Conservation (phyloP, 768 basidiomycete genomes). For the Russula sp. region DNA sequence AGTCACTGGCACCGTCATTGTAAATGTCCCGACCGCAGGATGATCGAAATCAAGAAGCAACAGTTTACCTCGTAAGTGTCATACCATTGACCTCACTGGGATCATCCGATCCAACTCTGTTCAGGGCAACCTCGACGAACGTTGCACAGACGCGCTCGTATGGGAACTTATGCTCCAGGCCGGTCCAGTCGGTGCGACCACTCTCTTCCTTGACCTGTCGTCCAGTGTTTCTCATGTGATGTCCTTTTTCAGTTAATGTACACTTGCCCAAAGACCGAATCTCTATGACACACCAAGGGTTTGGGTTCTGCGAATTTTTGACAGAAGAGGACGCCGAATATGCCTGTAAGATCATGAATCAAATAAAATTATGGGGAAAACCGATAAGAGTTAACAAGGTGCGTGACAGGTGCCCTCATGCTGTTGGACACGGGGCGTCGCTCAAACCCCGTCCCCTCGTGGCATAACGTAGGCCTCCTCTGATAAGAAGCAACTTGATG, state of each 20-base stretch:
- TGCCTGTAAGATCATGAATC: slow-evolving; percentile 99
- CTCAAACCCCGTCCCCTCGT: slow-evolving; percentile 8
- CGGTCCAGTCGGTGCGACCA: slow-evolving; percentile 86
- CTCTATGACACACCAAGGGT: slow-evolving; percentile 97
- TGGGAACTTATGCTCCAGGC: slow-evolving; percentile 99
- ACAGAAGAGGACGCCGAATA: slow-evolving; percentile 99
- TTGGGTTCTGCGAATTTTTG: slow-evolving; percentile 99
- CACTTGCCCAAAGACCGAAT: slow-evolving; percentile 98
- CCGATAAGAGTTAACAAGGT: slow-evolving; percentile 99
- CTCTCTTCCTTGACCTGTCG: background rate
- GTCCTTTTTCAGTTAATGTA: slow-evolving; percentile 67
- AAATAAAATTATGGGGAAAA: slow-evolving; percentile 98
- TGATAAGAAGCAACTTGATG: slow-evolving; percentile 96
- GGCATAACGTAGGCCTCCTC: slow-evolving; percentile 69
- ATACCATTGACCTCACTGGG: background rate
- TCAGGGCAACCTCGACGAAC: slow-evolving; percentile 95
- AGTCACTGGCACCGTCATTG: background rate
- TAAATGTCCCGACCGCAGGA: slow-evolving; percentile 43
- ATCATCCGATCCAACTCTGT: background rate
- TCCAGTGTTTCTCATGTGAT: background rate
- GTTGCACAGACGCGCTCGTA: slow-evolving; percentile 86
- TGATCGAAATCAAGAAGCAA: slow-evolving; percentile 57
- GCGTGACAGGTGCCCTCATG: slow-evolving; percentile 29
- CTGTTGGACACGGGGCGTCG: background rate
- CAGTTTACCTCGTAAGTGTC: slow-evolving; percentile 47